phyloP scores from a whole-genome alignment of 371 early-diverging fungal genomes.

The Mortierella sp. region DNA sequence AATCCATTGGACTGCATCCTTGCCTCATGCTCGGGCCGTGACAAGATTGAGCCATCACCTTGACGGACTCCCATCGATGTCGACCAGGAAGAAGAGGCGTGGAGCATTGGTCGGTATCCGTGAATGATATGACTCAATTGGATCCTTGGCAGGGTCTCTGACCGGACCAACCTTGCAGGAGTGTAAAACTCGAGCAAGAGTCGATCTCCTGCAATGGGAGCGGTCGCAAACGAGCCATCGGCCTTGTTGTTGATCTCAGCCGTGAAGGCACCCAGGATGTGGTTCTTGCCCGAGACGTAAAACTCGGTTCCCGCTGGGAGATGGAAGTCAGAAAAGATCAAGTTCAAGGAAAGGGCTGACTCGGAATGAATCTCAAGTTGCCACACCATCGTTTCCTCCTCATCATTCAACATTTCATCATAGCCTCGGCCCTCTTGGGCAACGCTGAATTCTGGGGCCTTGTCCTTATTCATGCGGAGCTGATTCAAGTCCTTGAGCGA shows the following conservation, averaged over 20 bases:
- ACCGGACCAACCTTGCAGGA: constrained; percentile 6
- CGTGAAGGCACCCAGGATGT: constrained; percentile 55
- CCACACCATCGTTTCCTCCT: constrained; percentile 49
- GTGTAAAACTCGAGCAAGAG: constrained; percentile 50
- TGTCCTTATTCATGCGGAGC: background rate
- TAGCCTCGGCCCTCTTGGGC: background rate
- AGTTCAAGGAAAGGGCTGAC: constrained; percentile 57
- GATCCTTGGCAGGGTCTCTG: constrained; percentile 33
- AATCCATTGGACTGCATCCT: background rate
- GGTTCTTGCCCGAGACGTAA: constrained; percentile 43
- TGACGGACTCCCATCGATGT: constrained; percentile 27
- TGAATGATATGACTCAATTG: constrained; percentile 56
- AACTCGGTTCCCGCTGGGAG: constrained; percentile 54
- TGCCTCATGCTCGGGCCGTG: background rate
- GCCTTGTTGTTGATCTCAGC: constrained; percentile 54
- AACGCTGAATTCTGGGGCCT: background rate
- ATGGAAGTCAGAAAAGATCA: constrained; percentile 58
- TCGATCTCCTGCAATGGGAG: constrained; percentile 55
- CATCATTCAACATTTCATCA: constrained; percentile 6
- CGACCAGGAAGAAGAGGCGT: constrained; percentile 34
- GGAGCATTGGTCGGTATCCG: constrained; percentile 54
- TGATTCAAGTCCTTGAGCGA: constrained; percentile 9
- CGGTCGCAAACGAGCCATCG: constrained; percentile 54
- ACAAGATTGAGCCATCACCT: constrained; percentile 27
- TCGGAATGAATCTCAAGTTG: constrained; percentile 52